phyloP scores from a whole-genome alignment of 805 yeast genomes.

The Grigorovia humatica region DNA sequence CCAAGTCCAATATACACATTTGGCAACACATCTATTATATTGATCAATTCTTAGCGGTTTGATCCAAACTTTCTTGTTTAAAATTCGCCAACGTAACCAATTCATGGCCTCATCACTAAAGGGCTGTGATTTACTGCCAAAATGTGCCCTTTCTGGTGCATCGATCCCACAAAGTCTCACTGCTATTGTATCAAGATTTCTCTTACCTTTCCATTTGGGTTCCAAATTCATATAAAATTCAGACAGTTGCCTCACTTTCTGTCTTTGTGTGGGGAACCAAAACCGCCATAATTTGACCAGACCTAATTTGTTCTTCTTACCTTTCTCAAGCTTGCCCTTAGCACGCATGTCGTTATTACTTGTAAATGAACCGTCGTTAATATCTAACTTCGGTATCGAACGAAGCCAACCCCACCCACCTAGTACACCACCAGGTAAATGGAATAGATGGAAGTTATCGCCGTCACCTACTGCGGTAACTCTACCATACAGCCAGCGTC shows the following conservation, averaged over 20 bases:
- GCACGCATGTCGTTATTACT: not conserved
- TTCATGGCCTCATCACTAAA: slow-evolving; percentile 70
- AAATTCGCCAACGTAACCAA: slow-evolving; percentile 60
- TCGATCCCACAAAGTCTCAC: slow-evolving; percentile 86
- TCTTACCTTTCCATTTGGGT: slow-evolving; percentile 21
- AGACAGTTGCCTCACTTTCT: slow-evolving; percentile 6
- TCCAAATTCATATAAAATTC: slow-evolving; percentile 18
- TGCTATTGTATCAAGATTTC: slow-evolving; percentile 47
- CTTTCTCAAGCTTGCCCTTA: not conserved
- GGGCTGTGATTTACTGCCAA: slow-evolving; percentile 89
- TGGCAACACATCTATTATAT: slow-evolving; percentile 79
- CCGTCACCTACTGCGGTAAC: slow-evolving; percentile 94
- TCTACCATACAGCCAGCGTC: slow-evolving; percentile 47
- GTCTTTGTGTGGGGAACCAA: not conserved
- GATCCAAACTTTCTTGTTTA: slow-evolving; percentile 60
- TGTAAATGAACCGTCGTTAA: not conserved
- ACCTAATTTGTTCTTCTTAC: not conserved
- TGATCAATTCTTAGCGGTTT: slow-evolving; percentile 80
- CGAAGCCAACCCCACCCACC: slow-evolving; percentile 95
- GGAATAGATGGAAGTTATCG: slow-evolving; percentile 86
- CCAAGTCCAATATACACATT: slow-evolving; percentile 44
- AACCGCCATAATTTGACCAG: not conserved
- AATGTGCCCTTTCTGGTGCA: slow-evolving; percentile 94
- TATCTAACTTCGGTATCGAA: slow-evolving; percentile 43
- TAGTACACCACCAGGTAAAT: slow-evolving; percentile 81